Percentiles rank a stretch among this genome's conserved stretches.
Conservation (phyloP, 2,329 filamentous ascomycete species). For the Pyrenochaeta sp. region DNA sequence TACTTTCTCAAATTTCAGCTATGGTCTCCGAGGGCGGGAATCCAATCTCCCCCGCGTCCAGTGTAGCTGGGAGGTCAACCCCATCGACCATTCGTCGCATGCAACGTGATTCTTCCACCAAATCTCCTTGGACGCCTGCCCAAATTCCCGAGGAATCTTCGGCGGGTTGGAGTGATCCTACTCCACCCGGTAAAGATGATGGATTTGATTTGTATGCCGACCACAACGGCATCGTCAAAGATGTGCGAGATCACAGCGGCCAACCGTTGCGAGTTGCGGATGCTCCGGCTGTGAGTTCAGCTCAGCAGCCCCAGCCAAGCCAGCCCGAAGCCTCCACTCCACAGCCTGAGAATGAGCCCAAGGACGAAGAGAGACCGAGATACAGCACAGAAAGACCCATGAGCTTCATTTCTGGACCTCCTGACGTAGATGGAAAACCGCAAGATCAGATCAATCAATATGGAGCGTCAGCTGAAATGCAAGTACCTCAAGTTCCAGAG, state of each 20-base stretch:
- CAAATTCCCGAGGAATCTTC: slow-evolving; percentile 35
- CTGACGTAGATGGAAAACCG: slow-evolving; percentile 42
- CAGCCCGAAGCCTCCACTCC: slow-evolving; percentile 7
- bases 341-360: slow-evolving; percentile 10
- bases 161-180: slow-evolving; percentile 19
- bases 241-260: slow-evolving; percentile 36
- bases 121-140: slow-evolving; percentile 20
- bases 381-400: slow-evolving; percentile 46
- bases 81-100: slow-evolving; percentile 38
- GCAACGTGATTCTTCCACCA: slow-evolving; percentile 32
- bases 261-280: slow-evolving; percentile 35
- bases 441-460: slow-evolving; percentile 46
- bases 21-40: slow-evolving; percentile 41
- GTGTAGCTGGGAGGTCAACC: slow-evolving; percentile 35
- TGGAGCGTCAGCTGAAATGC: slow-evolving; percentile 9
- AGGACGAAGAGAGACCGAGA: slow-evolving; percentile 29
- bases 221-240: slow-evolving; percentile 47
- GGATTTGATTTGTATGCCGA: slow-evolving; percentile 48
- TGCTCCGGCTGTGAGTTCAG: slow-evolving; percentile 6
- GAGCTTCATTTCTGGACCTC: slow-evolving; percentile 46
- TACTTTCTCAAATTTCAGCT: slow-evolving; percentile 46
- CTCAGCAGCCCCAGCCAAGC: slow-evolving; percentile 12
- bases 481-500: slow-evolving; percentile 8
- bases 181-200: slow-evolving; percentile 27
- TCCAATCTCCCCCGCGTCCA: slow-evolving; percentile 39